A percentile compares a stretch with the other conserved stretches of the same genome.
Conservation (phyloP, 176 grass and related monocot species). For the Eleusine indica region DNA sequence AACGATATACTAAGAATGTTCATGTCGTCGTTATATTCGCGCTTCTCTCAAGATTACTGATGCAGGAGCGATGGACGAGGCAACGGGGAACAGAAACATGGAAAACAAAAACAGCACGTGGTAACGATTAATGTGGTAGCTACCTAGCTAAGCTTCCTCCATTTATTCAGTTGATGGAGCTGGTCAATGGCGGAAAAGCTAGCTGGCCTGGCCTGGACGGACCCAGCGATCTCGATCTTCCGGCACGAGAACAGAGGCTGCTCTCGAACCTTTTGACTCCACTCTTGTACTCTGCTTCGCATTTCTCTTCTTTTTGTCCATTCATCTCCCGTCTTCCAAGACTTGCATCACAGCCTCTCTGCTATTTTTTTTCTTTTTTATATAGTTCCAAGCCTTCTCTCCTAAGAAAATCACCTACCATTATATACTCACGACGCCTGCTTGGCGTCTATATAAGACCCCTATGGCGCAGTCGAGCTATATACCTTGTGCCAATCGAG, state of each 20-base stretch:
- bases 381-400: too few species aligned
- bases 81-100: background rate
- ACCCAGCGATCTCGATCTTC: background rate
- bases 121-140: background rate
- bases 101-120: background rate
- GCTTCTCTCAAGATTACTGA: background rate
- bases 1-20: background rate
- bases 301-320: background rate
- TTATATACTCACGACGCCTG: too few species aligned
- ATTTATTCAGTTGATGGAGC: background rate
- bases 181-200: background rate
- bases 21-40: background rate
- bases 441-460: background rate
- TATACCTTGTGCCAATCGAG: background rate
- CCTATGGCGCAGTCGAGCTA: background rate
- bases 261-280: slow-evolving; percentile 6
- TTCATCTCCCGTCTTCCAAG: background rate
- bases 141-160: background rate
- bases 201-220: too few species aligned
- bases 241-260: background rate
- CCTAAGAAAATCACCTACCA: background rate
- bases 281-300: too few species aligned
- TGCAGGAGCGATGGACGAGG: background rate
- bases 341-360: background rate
- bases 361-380: background rate